Evolutionary conservation across 2,329 filamentous ascomycete species (phyloP), one percentile per base, ranked within the genome.

Genomic region (Fusarium devonianum): DNA sequence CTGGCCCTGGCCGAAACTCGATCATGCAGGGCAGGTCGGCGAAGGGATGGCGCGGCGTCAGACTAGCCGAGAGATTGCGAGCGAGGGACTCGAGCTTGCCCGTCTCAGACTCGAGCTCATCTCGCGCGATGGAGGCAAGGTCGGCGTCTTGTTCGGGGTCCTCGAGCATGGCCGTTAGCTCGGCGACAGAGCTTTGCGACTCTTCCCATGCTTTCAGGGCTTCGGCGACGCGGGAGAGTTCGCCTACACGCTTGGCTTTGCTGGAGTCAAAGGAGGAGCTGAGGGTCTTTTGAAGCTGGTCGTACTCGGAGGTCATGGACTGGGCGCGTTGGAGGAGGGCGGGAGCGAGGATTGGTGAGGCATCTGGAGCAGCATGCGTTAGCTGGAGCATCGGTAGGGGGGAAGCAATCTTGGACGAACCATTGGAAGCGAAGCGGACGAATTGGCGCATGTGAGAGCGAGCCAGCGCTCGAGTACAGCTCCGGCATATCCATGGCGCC

Each of bases 41-140:
- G 69, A 97, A 99, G 3, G 92, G 90, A 69, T 99, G 92, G 29
- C 85, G 84, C 1, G 94, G 94, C 12, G 96, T 89, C 42, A 99
- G 80, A 34, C 89, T 85, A 16, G 81, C 84, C 18, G 90, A 90
- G 32, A 99, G 80, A 25, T 82, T 83, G 26, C 79, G 79, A 0
- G 85, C 85, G 18, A 95, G 81, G 1, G 73, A 68, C 3, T 81
- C 78, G 17, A 97, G 80, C 49, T 82, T 77, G 5, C 78, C 73
- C 12, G 80, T 76, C 9, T 90, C 91, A 3, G 80, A 71, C n/a
- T 77, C 75, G 7, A 97, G 79, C 69, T 99, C 94, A 57, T 96
- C 91, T n/a, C 80, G 75, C 9, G 95, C 86, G 42, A 99, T 80
- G 7, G 86, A 78, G 9, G 86, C 84, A 41, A 99, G 82, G 72